Evolutionary conservation across 176 grass and related monocot genomes (phyloP).

Genomic region (Oryza glaberrima): DNA sequence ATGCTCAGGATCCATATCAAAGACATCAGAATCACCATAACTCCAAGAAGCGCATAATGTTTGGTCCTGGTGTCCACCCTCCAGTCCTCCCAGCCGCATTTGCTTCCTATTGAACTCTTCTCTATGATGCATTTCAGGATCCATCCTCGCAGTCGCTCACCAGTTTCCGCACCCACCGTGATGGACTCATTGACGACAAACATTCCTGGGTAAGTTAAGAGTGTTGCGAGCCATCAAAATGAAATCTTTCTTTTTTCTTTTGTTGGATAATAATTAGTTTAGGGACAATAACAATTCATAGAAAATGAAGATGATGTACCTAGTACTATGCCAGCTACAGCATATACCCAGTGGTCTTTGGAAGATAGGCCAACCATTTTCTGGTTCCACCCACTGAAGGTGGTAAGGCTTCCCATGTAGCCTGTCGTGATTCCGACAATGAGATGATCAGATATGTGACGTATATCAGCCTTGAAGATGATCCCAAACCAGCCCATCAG

Average conservation of each 20-base stretch:
- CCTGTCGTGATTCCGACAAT: slow-evolving; percentile 74
- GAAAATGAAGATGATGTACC: slow-evolving; percentile 51
- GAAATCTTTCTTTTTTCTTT: not conserved
- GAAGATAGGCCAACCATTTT: slow-evolving; percentile 81
- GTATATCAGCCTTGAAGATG: slow-evolving; percentile 87
- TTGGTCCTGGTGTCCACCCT: slow-evolving; percentile 57
- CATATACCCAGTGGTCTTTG: slow-evolving; percentile 80
- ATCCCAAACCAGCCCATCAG: slow-evolving; percentile 97
- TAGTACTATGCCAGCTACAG: slow-evolving; percentile 75
- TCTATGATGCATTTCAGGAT: slow-evolving; percentile 44
- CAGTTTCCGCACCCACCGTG: slow-evolving; percentile 71
- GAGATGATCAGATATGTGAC: slow-evolving; percentile 78
- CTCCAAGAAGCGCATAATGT: slow-evolving; percentile 45
- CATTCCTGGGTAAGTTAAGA: slow-evolving; percentile 57
- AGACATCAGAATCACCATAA: slow-evolving; percentile 55
- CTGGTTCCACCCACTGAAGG: slow-evolving; percentile 97
- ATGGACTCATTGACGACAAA: slow-evolving; percentile 78
- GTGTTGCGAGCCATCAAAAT: slow-evolving; percentile 28
- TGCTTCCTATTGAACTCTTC: slow-evolving; percentile 47
- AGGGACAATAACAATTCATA: slow-evolving; percentile 1
- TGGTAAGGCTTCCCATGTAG: slow-evolving; percentile 91
- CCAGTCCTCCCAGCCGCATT: slow-evolving; percentile 44
- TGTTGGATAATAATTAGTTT: slow-evolving; percentile 3
- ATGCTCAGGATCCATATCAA: slow-evolving; percentile 76
- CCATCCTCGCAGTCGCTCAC: slow-evolving; percentile 57